phyloP scores from a whole-genome alignment of 2,329 filamentous ascomycete genomes.

The Fusarium subtropicale region DNA sequence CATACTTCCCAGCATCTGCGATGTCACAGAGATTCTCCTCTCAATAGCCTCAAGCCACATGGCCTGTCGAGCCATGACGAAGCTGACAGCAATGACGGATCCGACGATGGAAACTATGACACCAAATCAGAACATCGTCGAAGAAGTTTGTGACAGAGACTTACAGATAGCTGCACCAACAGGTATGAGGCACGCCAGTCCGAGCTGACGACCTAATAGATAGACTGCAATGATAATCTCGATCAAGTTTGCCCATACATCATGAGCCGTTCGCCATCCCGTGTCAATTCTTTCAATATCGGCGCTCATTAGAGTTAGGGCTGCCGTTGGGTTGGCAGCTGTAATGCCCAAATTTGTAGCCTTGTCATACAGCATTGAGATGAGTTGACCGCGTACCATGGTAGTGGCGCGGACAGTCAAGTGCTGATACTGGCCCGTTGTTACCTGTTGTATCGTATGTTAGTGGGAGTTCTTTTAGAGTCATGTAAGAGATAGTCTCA shows the following conservation, averaged over 20 bases:
- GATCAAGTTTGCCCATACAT: conserved; percentile 55
- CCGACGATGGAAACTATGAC: conserved; percentile 38
- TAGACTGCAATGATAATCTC: conserved; percentile 60
- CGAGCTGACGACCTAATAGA: conserved; percentile 56
- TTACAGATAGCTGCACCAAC: conserved; percentile 34
- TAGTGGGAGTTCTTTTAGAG: not conserved
- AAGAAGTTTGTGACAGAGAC: accelerated
- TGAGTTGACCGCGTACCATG: conserved; percentile 49
- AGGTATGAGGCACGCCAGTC: conserved; percentile 26
- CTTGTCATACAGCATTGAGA: conserved; percentile 46
- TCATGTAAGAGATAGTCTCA: not conserved
- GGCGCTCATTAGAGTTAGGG: conserved; percentile 59
- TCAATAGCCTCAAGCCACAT: conserved; percentile 48
- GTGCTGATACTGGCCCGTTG: conserved; percentile 29
- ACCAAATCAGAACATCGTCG: not conserved
- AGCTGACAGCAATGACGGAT: conserved; percentile 43
- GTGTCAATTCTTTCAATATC: conserved; percentile 57
- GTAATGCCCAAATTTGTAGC: conserved; percentile 46
- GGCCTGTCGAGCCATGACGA: conserved; percentile 44
- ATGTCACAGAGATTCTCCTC: conserved; percentile 45
- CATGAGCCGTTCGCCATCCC: conserved; percentile 54
- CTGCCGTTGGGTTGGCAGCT: conserved; percentile 51
- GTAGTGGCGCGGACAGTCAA: conserved; percentile 46
- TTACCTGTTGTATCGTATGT: conserved; percentile 1
- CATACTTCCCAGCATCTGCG: conserved; percentile 47